Base-by-base conservation (phyloP, 192 early-diverging fungal genomes). In the Lobosporangium transversale region DNA sequence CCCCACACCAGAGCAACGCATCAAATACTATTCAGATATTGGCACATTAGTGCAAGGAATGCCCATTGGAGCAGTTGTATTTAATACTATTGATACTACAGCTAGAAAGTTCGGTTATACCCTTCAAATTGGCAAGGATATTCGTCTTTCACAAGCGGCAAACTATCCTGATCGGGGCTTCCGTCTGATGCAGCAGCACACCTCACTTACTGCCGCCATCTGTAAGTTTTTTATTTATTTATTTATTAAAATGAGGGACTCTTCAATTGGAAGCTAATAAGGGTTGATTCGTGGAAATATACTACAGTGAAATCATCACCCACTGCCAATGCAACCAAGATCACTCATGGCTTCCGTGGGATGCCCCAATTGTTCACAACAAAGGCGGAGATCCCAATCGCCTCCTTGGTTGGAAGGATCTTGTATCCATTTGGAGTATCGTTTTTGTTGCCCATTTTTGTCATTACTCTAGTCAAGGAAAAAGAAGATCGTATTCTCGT, bases 381-480 rank as follows among this genome's bases (percentile, higher is more conserved):
- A 6, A 75, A 64, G 18, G 48, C 89, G n/a, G 53, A 80, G 3
- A 20, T 92, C 44, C 83, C 86, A 10, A 67, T 90, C 43, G 85
- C 79, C 8, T 63, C 85, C 7, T 36, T 86, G 27, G 70, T 93
- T 21, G 91, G 90, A 15, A 52, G 85, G 23, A 83, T 89, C 29
- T 48, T 93, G 49, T 93, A 85, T 69, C 91, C 91, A 12, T 93
- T 91, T 56, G 91, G 88, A 4, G 80, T 93, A 7, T 84, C 82
- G 2, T 93, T 93, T 74, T 50, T 93, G 68, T 61, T 93, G 2
- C 91, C 90, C 4, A 89, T 90, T 27, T 93, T 93, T 69, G 86
- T 86, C 0, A 85, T 92, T 33, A 87, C 67, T 21, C 62, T 93
- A 29, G 89, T 91, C 48, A 79, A 85, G 58, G 91, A 93, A 69